Evolutionary conservation across 768 basidiomycete species (phyloP).

Genomic region (Boletus reticulatus): DNA sequence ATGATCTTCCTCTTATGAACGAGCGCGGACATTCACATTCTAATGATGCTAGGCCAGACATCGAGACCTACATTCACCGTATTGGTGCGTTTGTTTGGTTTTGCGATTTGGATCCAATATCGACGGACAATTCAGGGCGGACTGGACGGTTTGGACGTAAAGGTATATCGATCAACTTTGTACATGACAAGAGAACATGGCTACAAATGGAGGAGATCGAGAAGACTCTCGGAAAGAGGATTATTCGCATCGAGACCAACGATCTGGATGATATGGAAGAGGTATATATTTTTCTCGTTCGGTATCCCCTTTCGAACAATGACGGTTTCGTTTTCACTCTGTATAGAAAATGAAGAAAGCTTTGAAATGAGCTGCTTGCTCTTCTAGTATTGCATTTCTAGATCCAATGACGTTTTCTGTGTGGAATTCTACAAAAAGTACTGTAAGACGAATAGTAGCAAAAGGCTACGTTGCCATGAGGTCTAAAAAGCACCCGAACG

Average conservation of each 20-base stretch:
- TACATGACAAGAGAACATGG: constrained; percentile 88
- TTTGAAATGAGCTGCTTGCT: constrained; percentile 51
- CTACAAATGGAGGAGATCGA: constrained; percentile 89
- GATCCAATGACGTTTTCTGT: not conserved
- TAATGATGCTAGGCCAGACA: constrained; percentile 68
- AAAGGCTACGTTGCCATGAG: not conserved
- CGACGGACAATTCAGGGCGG: constrained; percentile 58
- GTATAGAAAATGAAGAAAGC: constrained; percentile 80
- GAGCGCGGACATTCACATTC: constrained; percentile 49
- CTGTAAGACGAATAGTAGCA: not conserved
- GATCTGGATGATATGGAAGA: constrained; percentile 95
- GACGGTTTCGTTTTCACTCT: not conserved
- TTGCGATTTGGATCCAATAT: not conserved
- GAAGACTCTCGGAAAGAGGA: constrained; percentile 69
- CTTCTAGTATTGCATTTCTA: not conserved
- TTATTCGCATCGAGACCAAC: constrained; percentile 82
- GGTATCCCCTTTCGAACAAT: not conserved
- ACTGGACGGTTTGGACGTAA: constrained; percentile 98
- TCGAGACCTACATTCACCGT: constrained; percentile 97
- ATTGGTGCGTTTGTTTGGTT: constrained; percentile 62
- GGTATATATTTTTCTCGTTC: constrained; percentile 42
- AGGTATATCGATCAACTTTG: constrained; percentile 97
- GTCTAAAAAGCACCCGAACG: not conserved
- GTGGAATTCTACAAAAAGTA: not conserved
- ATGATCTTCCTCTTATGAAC: constrained; percentile 87